These are phyloP conservation scores for Phytophthora idaei DNA, from an alignment of 352 stramenopile species.

Conservation along the genomic window DNA sequence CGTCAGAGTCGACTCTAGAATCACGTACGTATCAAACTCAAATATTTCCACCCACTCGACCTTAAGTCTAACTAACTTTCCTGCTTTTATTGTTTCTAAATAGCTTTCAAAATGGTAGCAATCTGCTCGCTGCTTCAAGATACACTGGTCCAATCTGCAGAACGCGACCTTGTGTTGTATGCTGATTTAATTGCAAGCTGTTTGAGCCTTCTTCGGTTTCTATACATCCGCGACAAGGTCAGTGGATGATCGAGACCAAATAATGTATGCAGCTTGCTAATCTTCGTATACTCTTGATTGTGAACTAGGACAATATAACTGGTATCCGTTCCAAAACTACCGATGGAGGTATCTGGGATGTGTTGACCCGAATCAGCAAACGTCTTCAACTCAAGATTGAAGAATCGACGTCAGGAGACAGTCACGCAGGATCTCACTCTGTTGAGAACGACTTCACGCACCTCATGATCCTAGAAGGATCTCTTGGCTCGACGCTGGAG, in stretches of 20 bases:
- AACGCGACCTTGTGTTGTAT: conserved; percentile 65
- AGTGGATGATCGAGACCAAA: conserved; percentile 12
- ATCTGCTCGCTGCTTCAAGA: conserved; percentile 43
- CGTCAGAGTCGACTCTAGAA: conserved; percentile 4
- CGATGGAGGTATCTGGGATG: conserved; percentile 10
- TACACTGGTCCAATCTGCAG: conserved; percentile 46
- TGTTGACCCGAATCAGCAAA: conserved; percentile 35
- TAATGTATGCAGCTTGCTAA: neutral
- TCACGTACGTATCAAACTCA: conserved; percentile 39
- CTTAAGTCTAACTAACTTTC: neutral
- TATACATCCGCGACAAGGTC: conserved; percentile 71
- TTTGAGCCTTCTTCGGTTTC: conserved; percentile 67
- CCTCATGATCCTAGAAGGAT: conserved; percentile 57
- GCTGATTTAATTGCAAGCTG: conserved; percentile 71
- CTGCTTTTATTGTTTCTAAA: neutral
- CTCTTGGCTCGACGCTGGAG: conserved; percentile 44
- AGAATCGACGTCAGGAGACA: conserved; percentile 18
- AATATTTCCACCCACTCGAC: conserved; percentile 6
- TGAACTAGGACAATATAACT: conserved; percentile 39
- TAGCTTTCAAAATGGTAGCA: conserved; percentile 33
- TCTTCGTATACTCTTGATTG: conserved; percentile 1
- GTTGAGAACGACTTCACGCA: conserved; percentile 32
- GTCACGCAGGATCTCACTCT: conserved; percentile 4
- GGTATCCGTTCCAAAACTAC: conserved; percentile 33
- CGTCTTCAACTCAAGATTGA: conserved; percentile 41